These are phyloP conservation scores for Fulvia fulva DNA, from an alignment of 2,329 filamentous ascomycete species.

Conservation along the genomic window DNA sequence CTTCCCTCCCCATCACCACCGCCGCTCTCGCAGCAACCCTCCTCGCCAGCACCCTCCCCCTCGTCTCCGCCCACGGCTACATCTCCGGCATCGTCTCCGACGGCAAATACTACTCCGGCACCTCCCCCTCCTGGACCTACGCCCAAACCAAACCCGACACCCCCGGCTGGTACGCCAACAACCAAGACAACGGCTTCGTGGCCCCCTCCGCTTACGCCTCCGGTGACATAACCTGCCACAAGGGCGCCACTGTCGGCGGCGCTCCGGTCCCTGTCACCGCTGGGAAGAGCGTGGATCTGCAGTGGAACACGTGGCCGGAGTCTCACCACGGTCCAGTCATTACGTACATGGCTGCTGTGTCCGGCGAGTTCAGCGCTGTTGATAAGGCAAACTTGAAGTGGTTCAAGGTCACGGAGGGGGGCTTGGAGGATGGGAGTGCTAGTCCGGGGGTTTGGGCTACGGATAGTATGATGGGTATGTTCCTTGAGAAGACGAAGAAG, in stretches of 20 bases:
- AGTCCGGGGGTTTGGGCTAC: slow-evolving; percentile 53
- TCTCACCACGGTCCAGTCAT: slow-evolving; percentile 60
- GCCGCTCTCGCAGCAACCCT: slow-evolving; percentile 12
- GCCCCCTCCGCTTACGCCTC: slow-evolving; percentile 18
- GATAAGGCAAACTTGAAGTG: slow-evolving; percentile 54
- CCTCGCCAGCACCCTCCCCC: slow-evolving; percentile 26
- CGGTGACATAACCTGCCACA: slow-evolving; percentile 44
- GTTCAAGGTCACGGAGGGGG: slow-evolving; percentile 61
- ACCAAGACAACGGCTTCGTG: slow-evolving; percentile 39
- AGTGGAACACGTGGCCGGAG: slow-evolving; percentile 37
- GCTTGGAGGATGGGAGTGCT: slow-evolving; percentile 43
- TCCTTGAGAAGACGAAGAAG: background rate
- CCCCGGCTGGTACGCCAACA: slow-evolving; percentile 36
- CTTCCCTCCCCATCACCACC: slow-evolving; percentile 13
- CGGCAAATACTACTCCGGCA: slow-evolving; percentile 44
- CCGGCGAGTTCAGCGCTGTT: slow-evolving; percentile 52
- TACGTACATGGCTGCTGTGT: slow-evolving; percentile 59
- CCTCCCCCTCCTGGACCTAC: slow-evolving; percentile 44
- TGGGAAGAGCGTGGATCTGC: slow-evolving; percentile 50
- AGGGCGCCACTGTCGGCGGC: slow-evolving; percentile 48
- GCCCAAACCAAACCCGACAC: slow-evolving; percentile 55
- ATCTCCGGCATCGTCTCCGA: slow-evolving; percentile 44
- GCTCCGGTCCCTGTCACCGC: slow-evolving; percentile 55
- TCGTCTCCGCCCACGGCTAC: slow-evolving; percentile 44
- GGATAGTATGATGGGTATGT: slow-evolving; percentile 45